These are phyloP conservation scores for Paralagenidium karlingii DNA, from an alignment of 352 stramenopile species.

Conservation along the genomic window DNA sequence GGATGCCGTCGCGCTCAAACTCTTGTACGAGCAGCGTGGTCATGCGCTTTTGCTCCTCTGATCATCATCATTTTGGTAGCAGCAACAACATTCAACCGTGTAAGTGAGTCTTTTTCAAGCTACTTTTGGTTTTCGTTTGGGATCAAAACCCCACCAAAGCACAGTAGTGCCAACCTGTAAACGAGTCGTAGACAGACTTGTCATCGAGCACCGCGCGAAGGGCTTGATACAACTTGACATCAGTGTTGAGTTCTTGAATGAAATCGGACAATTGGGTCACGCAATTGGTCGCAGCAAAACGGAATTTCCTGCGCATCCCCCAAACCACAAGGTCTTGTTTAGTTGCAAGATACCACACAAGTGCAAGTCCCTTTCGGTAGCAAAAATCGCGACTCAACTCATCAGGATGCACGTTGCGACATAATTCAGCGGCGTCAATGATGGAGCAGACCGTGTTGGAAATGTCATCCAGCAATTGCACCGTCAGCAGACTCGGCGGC, in stretches of 20 bases:
- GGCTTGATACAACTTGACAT: constrained; percentile 84
- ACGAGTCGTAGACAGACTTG: constrained; percentile 26
- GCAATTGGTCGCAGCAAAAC: constrained; percentile 68
- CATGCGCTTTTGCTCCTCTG: constrained; percentile 88
- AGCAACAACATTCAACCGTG: too few species aligned
- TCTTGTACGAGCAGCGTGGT: constrained; percentile 80
- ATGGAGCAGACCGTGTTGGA: constrained; percentile 92
- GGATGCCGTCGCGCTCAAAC: constrained; percentile 94
- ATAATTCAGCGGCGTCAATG: constrained; percentile 93
- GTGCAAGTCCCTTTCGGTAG: background rate
- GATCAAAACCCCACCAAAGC: background rate
- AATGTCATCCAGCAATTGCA: constrained; percentile 87
- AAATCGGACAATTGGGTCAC: constrained; percentile 90
- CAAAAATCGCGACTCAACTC: constrained; percentile 24
- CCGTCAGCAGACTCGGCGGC: constrained; percentile 44
- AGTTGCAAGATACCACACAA: background rate
- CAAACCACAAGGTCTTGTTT: background rate
- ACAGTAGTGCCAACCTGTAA: too few species aligned
- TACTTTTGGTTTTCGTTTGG: too few species aligned
- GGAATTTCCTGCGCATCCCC: constrained; percentile 35
- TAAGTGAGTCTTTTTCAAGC: too few species aligned
- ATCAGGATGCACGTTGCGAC: constrained; percentile 85
- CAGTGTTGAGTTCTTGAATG: constrained; percentile 90
- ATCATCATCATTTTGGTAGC: constrained; percentile 10
- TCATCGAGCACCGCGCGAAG: constrained; percentile 62